Base-by-base conservation (phyloP, 1,284 basidiomycete genomes). In the Irpex sp. region DNA sequence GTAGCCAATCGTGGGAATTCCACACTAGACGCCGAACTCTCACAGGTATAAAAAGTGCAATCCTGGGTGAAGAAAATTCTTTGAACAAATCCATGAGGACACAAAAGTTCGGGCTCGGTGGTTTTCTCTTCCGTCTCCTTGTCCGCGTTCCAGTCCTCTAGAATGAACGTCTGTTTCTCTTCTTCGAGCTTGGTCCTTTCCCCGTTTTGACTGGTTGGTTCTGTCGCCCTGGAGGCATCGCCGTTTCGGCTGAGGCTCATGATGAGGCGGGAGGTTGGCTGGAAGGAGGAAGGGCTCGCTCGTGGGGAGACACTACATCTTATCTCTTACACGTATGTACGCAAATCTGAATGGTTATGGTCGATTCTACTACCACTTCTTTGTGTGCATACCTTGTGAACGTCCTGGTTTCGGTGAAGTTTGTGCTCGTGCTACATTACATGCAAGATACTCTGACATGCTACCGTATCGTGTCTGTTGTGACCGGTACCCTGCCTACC, bases 101-200 rank as follows among this genome's bases (percentile, higher is more conserved):
- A 86, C 74, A 85, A 89, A 90, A 92, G 91, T 92, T 92, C 90
- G 90, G 88, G 82, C 90, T 82, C 73, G 89, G 87, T 77, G 74
- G 78, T 78, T 87, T 55, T 84, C 84, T 85, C 76, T 82, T 83
- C 87, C 86, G 86, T 83, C 83, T 91, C 85, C 89, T 85, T 84
- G 89, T 85, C 88, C 90, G 90, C 89, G 90, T 92, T 92, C 90
- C 90, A 89, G 91, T 92, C 88, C 85, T 83, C 91, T 80, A 91
- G 82, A 92, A 49, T 68, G 71, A 87, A 72, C 63, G 15, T 77
- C 76, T 44, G 78, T 75, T 76, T 74, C 64, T 63, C 67, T 67
- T 57, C 66, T 61, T 11, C 49, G 55, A 63, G 63, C 62, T 70
- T 63, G 67, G 69, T 66, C 65, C n/a, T 68, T 67, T 72, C 73